A percentile compares a stretch with the other conserved stretches of the same genome.
Evolutionary conservation across 2,329 filamentous ascomycete genomes (phyloP).

Genomic region (Colletotrichum endophyticum): DNA sequence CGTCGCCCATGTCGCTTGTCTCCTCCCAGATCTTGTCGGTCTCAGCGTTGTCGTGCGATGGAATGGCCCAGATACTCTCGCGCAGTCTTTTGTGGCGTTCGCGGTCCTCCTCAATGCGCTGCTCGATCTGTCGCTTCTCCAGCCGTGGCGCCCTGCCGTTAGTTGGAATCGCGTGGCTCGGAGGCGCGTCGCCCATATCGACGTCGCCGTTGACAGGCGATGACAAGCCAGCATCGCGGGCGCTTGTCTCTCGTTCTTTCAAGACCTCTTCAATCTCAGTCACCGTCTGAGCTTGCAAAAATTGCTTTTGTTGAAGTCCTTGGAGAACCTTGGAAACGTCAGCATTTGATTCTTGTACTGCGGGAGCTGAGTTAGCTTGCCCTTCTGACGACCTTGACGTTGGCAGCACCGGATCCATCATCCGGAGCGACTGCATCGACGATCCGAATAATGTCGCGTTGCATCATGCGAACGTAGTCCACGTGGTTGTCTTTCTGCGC

Average conservation of each 20-base stretch:
- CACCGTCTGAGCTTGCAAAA: slow-evolving; percentile 77
- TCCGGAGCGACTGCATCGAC: slow-evolving; percentile 91
- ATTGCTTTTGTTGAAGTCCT: slow-evolving; percentile 71
- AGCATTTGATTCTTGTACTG: neutral
- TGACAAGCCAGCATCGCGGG: slow-evolving; percentile 58
- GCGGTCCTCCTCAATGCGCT: slow-evolving; percentile 94
- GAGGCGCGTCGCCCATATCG: slow-evolving; percentile 44
- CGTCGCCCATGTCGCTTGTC: slow-evolving; percentile 83
- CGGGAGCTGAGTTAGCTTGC: slow-evolving; percentile 47
- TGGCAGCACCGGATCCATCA: slow-evolving; percentile 86
- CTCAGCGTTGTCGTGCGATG: slow-evolving; percentile 68
- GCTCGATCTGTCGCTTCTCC: slow-evolving; percentile 90
- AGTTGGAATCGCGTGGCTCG: slow-evolving; percentile 44
- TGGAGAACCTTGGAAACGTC: slow-evolving; percentile 61
- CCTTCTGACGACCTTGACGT: slow-evolving; percentile 89
- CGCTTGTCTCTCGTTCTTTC: slow-evolving; percentile 74
- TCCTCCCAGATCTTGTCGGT: slow-evolving; percentile 86
- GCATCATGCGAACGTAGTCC: slow-evolving; percentile 92
- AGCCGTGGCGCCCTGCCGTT: slow-evolving; percentile 46
- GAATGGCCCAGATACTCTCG: slow-evolving; percentile 93
- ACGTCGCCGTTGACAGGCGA: slow-evolving; percentile 51
- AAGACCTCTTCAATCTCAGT: slow-evolving; percentile 83
- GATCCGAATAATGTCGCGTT: slow-evolving; percentile 88
- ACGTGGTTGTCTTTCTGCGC: slow-evolving; percentile 76
- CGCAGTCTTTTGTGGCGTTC: slow-evolving; percentile 91